Conservation (phyloP, 768 basidiomycete genomes). For the Amanita fuliginea region DNA sequence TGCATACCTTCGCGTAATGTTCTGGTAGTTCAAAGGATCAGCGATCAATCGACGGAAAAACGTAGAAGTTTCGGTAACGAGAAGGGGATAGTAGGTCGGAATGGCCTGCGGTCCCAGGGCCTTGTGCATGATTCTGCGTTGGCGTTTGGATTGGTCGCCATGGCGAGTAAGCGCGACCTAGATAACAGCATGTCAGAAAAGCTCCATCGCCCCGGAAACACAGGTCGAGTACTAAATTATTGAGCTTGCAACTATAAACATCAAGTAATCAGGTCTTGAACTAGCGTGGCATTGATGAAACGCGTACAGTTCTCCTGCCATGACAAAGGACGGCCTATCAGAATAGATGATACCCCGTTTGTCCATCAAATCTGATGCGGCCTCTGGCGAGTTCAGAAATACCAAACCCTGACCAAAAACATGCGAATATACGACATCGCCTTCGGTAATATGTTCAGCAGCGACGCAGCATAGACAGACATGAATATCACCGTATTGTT, state of each 20-base stretch:
- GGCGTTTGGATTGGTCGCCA: conserved; percentile 49
- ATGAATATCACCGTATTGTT: conserved; percentile 43
- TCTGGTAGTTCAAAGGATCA: conserved; percentile 24
- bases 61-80: conserved; percentile 42
- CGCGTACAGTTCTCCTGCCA: conserved; percentile 62
- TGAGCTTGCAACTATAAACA: conserved; percentile 39
- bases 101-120: conserved; percentile 46
- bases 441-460: conserved; percentile 20
- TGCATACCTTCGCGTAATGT: conserved; percentile 39
- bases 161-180: conserved; percentile 59
- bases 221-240: conserved; percentile 39
- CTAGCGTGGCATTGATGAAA: conserved; percentile 1
- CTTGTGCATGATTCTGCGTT: conserved; percentile 53
- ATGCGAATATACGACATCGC: conserved; percentile 54
- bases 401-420: conserved; percentile 57
- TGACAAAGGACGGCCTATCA: conserved; percentile 62
- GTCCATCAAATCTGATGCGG: conserved; percentile 54
- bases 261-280: not conserved
- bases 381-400: conserved; percentile 53
- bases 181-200: conserved; percentile 9
- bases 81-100: conserved; percentile 44
- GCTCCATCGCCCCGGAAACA: not conserved
- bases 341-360: conserved; percentile 64
- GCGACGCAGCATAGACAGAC: not conserved
- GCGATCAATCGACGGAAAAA: conserved; percentile 48